Base-by-base conservation (phyloP, 2,329 filamentous ascomycete genomes). In the Epichloe glyceriae region DNA sequence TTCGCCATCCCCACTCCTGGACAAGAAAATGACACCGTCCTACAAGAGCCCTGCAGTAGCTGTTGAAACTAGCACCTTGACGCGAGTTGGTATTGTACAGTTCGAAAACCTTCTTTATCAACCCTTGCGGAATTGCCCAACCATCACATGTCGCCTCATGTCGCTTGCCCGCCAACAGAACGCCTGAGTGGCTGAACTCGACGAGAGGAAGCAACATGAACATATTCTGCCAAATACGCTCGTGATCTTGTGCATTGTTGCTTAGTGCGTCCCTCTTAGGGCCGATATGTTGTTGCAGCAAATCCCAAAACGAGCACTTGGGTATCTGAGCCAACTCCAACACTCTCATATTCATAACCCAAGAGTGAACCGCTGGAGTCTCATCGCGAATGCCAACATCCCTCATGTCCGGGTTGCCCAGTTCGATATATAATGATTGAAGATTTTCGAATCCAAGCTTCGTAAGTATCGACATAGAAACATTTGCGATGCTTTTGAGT, bases 1-100 rank as follows among this genome's bases (percentile, higher is more conserved):
- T 77, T 38, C 70, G 70, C 82, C 82, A 85, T 4, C 79, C 79
- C 82, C 82, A 86, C 61, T 80, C 75, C 52, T 75, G 69, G 45
- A 83, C 76, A 10, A 85, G 70, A 59, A 77, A 76, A 58, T 84
- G 75, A 54, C 82, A 85, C 33, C 82, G 75, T 17, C 72, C 71
- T 34, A 84, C 66, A 4, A 82, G 61, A 5, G 78, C 74, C 17
- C 76, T 73, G 53, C 78, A 82, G 57, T 85, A 85, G 53, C 78
- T 76, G 55, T 83, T 85, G 69, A 85, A 84, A 58, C 78, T 76
- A 2, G 79, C 70, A 1, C 73, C 63, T 57, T 85, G 81, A 20
- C 71, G 71, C 3, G 64, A 59, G 50, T 80, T 78, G n/a, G 65
- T 64, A 53, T 71, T 70, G 58, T 85, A 85, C 2, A 82, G 59